A percentile compares a stretch with the other conserved stretches of the same genome.
Conservation (phyloP, 352 stramenopile genomes). For the Phytophthora megakarya region DNA sequence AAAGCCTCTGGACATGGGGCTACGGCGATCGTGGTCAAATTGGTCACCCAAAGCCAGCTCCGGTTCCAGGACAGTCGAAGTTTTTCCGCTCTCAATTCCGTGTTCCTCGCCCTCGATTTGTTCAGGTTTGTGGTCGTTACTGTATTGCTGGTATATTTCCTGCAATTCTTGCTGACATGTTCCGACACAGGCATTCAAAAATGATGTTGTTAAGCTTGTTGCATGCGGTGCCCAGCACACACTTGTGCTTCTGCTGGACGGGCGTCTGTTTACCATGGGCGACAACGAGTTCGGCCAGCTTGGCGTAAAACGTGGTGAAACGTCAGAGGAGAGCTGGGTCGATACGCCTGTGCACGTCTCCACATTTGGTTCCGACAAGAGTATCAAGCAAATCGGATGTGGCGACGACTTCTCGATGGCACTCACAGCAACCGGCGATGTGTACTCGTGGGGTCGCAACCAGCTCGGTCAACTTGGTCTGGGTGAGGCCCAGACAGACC, state of each 20-base stretch:
- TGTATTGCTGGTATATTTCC: not conserved
- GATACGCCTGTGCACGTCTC: conserved; percentile 41
- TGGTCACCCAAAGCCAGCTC: conserved; percentile 62
- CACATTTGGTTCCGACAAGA: conserved; percentile 31
- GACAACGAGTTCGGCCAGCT: conserved; percentile 80
- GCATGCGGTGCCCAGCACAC: conserved; percentile 75
- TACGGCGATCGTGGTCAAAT: conserved; percentile 74
- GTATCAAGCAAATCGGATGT: conserved; percentile 52
- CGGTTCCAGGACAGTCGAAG: conserved; percentile 61
- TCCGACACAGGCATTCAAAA: conserved; percentile 51
- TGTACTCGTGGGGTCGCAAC: conserved; percentile 78
- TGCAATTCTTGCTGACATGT: not conserved
- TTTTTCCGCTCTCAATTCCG: conserved; percentile 85
- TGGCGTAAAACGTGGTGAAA: conserved; percentile 39
- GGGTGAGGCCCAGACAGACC: conserved; percentile 39
- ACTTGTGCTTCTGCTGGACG: conserved; percentile 65
- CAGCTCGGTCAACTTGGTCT: conserved; percentile 75
- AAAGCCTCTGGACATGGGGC: conserved; percentile 77
- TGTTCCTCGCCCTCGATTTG: conserved; percentile 64
- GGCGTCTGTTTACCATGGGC: conserved; percentile 68
- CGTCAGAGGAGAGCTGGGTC: conserved; percentile 41
- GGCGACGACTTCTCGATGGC: conserved; percentile 74
- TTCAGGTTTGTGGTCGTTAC: conserved; percentile 45
- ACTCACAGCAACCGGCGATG: conserved; percentile 51
- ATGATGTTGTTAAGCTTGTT: conserved; percentile 59